phyloP scores from a whole-genome alignment of 2,329 filamentous ascomycete species.

The Nigrospora oryzae region DNA sequence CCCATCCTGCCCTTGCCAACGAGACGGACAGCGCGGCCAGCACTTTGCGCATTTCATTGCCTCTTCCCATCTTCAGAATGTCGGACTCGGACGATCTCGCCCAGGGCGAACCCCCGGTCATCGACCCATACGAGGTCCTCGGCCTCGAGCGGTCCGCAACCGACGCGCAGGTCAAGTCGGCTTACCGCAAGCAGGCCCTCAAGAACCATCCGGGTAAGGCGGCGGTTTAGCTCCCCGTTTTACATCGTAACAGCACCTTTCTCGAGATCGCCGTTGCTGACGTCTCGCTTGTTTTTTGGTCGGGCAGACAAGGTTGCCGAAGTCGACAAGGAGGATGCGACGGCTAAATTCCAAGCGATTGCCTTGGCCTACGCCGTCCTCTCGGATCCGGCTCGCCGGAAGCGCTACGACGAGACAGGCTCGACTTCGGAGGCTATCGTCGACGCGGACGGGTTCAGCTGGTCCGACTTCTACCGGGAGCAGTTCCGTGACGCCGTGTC shows the following conservation, averaged over 20 bases:
- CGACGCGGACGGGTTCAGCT: slow-evolving; percentile 76
- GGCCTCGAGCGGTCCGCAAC: slow-evolving; percentile 63
- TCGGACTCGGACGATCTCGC: slow-evolving; percentile 37
- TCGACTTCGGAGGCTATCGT: slow-evolving; percentile 77
- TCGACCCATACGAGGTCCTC: slow-evolving; percentile 76
- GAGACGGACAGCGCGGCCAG: too few species aligned
- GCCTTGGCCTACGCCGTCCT: slow-evolving; percentile 93
- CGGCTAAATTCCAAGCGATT: slow-evolving; percentile 78
- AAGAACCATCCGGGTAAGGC: slow-evolving; percentile 72
- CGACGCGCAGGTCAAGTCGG: slow-evolving; percentile 72
- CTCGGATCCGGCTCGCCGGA: slow-evolving; percentile 70
- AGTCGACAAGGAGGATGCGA: slow-evolving; percentile 61
- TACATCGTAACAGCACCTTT: background rate
- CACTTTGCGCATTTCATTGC: too few species aligned
- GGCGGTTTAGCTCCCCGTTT: background rate
- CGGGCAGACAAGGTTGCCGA: slow-evolving; percentile 66
- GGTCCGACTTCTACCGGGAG: slow-evolving; percentile 80
- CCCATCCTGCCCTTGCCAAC: too few species aligned
- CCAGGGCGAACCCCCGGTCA: slow-evolving; percentile 50
- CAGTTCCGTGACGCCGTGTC: slow-evolving; percentile 75
- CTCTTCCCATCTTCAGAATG: background rate
- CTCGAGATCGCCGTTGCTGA: background rate
- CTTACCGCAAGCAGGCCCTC: slow-evolving; percentile 85
- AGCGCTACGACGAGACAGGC: slow-evolving; percentile 83
- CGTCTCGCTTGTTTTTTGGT: background rate